These are phyloP conservation scores for Epichloe gansuensis DNA, from an alignment of 2,329 filamentous ascomycete genomes.

Conservation along the genomic window DNA sequence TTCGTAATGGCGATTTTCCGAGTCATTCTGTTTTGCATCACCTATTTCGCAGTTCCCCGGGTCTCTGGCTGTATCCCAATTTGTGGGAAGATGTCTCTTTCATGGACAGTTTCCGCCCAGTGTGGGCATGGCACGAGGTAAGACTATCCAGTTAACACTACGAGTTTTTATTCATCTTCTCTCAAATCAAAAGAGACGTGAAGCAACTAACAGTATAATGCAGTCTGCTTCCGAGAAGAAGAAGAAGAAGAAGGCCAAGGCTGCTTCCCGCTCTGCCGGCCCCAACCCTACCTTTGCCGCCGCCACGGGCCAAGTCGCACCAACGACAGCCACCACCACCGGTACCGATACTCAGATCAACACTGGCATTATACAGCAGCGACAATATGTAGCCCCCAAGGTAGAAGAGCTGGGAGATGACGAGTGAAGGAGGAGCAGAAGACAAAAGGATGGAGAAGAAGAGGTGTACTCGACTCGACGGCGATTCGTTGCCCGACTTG, in stretches of 20 bases:
- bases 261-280: constrained; percentile 20
- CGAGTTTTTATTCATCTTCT: neutral
- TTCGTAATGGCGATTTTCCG: constrained; percentile 97
- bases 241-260: constrained; percentile 46
- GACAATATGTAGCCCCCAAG: constrained; percentile 36
- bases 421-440: constrained; percentile 22
- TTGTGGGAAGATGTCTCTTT: constrained; percentile 98
- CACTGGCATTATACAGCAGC: constrained; percentile 29
- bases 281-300: constrained; percentile 35
- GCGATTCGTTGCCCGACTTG: neutral
- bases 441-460: neutral
- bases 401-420: constrained; percentile 42
- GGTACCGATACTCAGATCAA: constrained; percentile 43
- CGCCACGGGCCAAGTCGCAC: constrained; percentile 39
- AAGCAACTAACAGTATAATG: neutral
- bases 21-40: constrained; percentile 85
- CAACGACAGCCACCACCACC: constrained; percentile 43
- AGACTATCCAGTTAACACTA: constrained; percentile 18
- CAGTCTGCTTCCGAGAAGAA: constrained; percentile 18
- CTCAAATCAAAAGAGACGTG: neutral
- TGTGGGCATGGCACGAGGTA: constrained; percentile 98
- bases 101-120: constrained; percentile 88
- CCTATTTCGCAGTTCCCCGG: constrained; percentile 77
- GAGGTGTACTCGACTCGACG: neutral
- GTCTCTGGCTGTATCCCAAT: constrained; percentile 97